Base-by-base conservation (phyloP, 352 stramenopile genomes). In the Globisporangium apiculatum region DNA sequence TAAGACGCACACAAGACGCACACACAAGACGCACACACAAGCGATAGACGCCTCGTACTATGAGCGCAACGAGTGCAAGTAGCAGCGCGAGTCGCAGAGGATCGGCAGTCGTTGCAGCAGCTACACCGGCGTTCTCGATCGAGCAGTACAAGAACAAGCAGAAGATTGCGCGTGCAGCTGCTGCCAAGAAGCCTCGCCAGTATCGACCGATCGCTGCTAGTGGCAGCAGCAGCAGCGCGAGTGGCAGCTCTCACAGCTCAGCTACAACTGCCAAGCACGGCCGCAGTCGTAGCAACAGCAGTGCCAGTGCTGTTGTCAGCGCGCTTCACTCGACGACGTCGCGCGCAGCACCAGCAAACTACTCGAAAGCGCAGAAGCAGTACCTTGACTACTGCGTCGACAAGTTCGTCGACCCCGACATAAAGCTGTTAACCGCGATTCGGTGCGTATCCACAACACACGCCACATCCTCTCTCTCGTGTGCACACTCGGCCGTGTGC, bases 321-420 rank as follows among this genome's bases (percentile, higher is more conserved):
- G 50, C 51, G 14, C 10, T 53, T 7, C 17, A 17, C 9, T 41
- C 51, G 12, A 36, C 36, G 1, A 50, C 11, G 43, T 52, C 46
- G 38, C 24, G 62, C 15, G 58, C 15, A 68, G 62, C 53, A 61
- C 64, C 17, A 45, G 51, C 35, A 6, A 53, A 31, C 40, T 79
- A 79, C 57, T 67, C 68, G n/a, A 35, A 42, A 24, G 51, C 75
- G 46, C 79, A 89, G 58, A 68, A 79, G 53, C 58, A 64, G 53
- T 89, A 89, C 58, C 62, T 87, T 38, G 66, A 77, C 50, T 75
- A 71, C 14, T 87, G 79, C 48, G 71, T 86, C 36, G 70, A 80
- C 36, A 83, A 78, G 51, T 66, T 66, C 48, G 54, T 79, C 12
- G 67, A 87, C 48, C 79, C 73, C 14, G 76, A 87, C 42, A 51